Evolutionary conservation across 352 stramenopile species (phyloP), one percentile per base, ranked within the genome.

Genomic region (Albugo laibachii): DNA sequence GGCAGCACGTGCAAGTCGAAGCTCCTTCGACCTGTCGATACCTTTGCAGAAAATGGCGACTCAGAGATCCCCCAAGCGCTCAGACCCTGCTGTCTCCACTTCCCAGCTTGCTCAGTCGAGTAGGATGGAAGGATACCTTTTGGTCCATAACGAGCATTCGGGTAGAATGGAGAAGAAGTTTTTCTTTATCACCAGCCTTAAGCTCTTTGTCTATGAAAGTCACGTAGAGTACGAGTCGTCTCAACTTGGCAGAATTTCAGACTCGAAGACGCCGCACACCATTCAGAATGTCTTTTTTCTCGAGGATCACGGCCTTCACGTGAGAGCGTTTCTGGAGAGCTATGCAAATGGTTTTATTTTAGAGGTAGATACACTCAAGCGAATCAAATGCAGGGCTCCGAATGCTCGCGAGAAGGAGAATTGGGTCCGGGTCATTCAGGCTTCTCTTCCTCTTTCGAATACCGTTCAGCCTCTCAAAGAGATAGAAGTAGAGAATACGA

Each of bases 281-380:
- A 31, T 31, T 31, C 24, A 8, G 24, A 31, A 31, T 31, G 24
- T 31, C 24, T 31, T 43, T 3, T 19, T 43, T 8, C 16, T 43
- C 38, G 16, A 43, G 20, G 38, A 24, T 19, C 8, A 43, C 0
- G 68, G 74, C 8, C 84, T 70, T 70, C 67, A 87, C 24, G 75
- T 72, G 16, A 61, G 79, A 37, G 60, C 63, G 10, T 49, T 66
- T 12, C 41, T 84, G 27, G 55, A 85, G 45, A 68, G 80, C 43
- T 87, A 87, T 56, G 58, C 74, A 14, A 62, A 87, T 48, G 67
- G 65, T 0, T 87, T 87, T 34, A 52, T 79, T 35, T 52, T 87
- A n/a, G 66, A 83, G 38, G 80, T 69, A 0, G 56, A 66, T 19
- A 49, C 50, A 12, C 71, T 80, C 38, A 35, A 66, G 27, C 60